Percentiles rank a stretch among this genome's conserved stretches.
Conservation (phyloP, 805 yeast species). For the Candida golubevii region DNA sequence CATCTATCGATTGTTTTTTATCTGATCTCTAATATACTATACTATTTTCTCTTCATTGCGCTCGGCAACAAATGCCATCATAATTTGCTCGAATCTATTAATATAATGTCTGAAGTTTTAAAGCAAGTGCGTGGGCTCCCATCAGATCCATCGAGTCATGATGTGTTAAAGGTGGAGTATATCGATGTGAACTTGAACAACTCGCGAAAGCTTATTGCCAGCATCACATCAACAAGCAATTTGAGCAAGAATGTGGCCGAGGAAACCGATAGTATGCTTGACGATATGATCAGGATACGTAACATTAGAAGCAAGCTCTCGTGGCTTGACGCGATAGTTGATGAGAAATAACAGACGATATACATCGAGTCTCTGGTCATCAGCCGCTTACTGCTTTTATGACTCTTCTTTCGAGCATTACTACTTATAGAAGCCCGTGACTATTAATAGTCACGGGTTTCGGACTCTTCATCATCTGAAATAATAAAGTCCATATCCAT, state of each 20-base stretch:
- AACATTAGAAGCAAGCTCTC: conserved; percentile 9
- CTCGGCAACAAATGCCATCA: too few relatives aligned
- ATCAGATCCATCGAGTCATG: conserved; percentile 28
- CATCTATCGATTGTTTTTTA: too few relatives aligned
- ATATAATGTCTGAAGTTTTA: conserved; percentile 22
- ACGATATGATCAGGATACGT: conserved; percentile 8
- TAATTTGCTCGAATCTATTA: not conserved
- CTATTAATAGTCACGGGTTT: not conserved
- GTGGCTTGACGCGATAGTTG: conserved; percentile 12
- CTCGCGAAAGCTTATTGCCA: conserved; percentile 30
- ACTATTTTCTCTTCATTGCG: too few relatives aligned
- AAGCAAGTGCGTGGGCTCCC: conserved; percentile 31
- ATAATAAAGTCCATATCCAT: conserved; percentile 16
- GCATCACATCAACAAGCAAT: conserved; percentile 14
- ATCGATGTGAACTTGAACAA: conserved; percentile 36
- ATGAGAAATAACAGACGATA: not conserved
- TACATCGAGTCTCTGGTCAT: too few relatives aligned
- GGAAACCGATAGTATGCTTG: conserved; percentile 4
- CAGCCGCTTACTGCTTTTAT: too few relatives aligned
- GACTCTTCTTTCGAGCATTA: too few relatives aligned
- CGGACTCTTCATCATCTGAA: conserved; percentile 15
- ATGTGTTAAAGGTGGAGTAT: conserved; percentile 32
- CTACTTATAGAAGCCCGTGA: too few relatives aligned
- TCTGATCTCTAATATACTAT: too few relatives aligned
- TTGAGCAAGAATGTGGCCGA: conserved; percentile 1